These are phyloP conservation scores for Apiospora malaysiana DNA, from an alignment of 2,329 filamentous ascomycete species.

Conservation along the genomic window DNA sequence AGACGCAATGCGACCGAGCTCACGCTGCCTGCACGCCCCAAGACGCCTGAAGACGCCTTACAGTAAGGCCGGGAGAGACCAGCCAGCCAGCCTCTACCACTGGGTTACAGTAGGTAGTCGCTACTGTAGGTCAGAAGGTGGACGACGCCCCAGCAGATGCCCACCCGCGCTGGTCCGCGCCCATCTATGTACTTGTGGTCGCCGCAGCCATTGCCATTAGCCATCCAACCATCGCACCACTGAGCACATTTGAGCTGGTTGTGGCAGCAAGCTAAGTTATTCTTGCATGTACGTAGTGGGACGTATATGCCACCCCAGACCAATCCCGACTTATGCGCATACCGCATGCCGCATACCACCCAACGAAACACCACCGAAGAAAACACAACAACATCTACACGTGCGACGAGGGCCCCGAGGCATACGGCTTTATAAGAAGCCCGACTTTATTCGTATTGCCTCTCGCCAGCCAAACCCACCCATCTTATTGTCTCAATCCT, in stretches of 20 bases:
- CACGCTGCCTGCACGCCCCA: not conserved
- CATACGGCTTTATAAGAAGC: slow-evolving; percentile 9
- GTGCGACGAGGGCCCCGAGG: not conserved
- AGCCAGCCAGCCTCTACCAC: no score
- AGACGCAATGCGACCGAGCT: slow-evolving; percentile 15
- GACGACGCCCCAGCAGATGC: no score
- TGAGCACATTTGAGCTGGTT: slow-evolving; percentile 52
- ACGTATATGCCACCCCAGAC: not conserved
- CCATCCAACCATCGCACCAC: slow-evolving; percentile 26
- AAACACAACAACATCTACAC: not conserved
- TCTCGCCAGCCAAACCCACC: not conserved
- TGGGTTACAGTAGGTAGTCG: no score
- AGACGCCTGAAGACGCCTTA: no score
- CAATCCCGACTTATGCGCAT: not conserved
- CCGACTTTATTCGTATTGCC: not conserved
- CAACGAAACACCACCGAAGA: not conserved
- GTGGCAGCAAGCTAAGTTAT: not conserved
- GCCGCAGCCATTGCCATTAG: no score
- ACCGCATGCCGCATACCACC: no score
- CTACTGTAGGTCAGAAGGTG: no score
- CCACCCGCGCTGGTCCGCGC: no score
- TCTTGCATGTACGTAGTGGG: not conserved
- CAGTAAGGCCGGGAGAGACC: no score
- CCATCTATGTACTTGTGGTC: no score
- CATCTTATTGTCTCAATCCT: not conserved